Evolutionary conservation across 2,329 filamentous ascomycete genomes (phyloP).

Genomic region (Calonectria pseudoreteaudii): DNA sequence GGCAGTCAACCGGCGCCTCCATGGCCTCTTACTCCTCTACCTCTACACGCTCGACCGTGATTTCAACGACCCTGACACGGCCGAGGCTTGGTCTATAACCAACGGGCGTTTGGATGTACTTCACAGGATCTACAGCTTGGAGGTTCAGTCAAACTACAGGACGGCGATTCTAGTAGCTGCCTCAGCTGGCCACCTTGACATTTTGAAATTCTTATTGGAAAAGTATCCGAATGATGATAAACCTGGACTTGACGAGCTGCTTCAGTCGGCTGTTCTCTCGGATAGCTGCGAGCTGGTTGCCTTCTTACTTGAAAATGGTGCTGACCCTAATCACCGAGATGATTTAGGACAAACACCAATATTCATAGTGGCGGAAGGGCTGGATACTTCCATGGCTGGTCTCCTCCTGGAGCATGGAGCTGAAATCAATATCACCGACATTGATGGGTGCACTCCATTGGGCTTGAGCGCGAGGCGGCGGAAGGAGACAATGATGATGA

Average conservation of each 20-base stretch:
- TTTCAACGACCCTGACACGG: neutral
- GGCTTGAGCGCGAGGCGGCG: too few species aligned
- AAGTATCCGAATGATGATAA: neutral
- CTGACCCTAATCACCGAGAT: neutral
- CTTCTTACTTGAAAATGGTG: neutral
- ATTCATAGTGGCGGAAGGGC: too few species aligned
- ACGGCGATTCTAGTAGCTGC: neutral
- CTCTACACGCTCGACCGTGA: neutral
- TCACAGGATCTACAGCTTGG: neutral
- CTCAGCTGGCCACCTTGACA: neutral
- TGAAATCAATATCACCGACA: neutral
- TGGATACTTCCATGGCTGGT: neutral
- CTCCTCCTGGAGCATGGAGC: neutral
- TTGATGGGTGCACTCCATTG: neutral
- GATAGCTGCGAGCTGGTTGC: neutral
- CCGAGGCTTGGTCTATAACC: neutral
- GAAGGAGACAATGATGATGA: neutral
- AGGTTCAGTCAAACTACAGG: neutral
- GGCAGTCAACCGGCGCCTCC: neutral
- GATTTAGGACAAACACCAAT: neutral
- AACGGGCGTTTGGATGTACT: neutral
- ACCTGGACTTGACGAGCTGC: neutral
- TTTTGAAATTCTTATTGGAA: neutral
- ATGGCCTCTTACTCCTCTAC: neutral
- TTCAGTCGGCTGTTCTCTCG: neutral